These are phyloP conservation scores for Calonectria montana DNA, from an alignment of 2,329 filamentous ascomycete species.

Conservation along the genomic window DNA sequence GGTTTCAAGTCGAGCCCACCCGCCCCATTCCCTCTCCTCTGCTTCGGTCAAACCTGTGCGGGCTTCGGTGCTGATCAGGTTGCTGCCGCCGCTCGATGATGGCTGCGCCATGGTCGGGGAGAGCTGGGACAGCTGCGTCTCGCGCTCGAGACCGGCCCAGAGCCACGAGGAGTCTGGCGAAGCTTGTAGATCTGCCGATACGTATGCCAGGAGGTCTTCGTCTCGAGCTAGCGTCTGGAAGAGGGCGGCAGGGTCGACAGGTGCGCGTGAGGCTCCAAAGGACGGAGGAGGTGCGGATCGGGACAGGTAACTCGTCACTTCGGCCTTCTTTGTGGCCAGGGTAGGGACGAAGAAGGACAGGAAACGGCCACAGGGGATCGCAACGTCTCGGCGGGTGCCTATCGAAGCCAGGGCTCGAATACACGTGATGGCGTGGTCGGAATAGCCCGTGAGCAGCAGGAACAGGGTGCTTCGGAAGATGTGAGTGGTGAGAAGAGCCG, in stretches of 20 bases:
- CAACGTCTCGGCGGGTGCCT: constrained; percentile 77
- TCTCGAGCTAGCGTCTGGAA: constrained; percentile 63
- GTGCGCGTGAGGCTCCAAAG: constrained; percentile 44
- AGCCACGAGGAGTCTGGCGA: constrained; percentile 84
- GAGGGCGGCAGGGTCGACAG: constrained; percentile 47
- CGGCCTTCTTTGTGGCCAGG: constrained; percentile 67
- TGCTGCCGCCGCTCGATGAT: constrained; percentile 47
- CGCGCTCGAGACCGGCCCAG: constrained; percentile 74
- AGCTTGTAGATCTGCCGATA: constrained; percentile 87
- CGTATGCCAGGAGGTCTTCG: constrained; percentile 89
- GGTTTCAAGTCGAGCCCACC: constrained; percentile 80
- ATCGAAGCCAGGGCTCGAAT: constrained; percentile 78
- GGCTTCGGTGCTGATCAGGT: constrained; percentile 58
- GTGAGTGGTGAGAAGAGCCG: constrained; percentile 82
- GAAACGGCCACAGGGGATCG: constrained; percentile 83
- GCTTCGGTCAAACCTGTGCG: constrained; percentile 65
- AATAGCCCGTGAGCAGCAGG: constrained; percentile 79
- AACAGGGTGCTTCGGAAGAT: constrained; percentile 89
- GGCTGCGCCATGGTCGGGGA: constrained; percentile 27
- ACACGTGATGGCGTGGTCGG: constrained; percentile 78
- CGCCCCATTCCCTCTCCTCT: constrained; percentile 77
- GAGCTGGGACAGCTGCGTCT: constrained; percentile 47
- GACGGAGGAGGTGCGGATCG: constrained; percentile 47
- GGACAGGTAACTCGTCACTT: constrained; percentile 55
- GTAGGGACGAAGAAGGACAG: constrained; percentile 82